Evolutionary conservation across 176 grass and related monocot genomes (phyloP), one percentile per base, ranked within the genome.

Genomic region (Rhynchospora tenuis): DNA sequence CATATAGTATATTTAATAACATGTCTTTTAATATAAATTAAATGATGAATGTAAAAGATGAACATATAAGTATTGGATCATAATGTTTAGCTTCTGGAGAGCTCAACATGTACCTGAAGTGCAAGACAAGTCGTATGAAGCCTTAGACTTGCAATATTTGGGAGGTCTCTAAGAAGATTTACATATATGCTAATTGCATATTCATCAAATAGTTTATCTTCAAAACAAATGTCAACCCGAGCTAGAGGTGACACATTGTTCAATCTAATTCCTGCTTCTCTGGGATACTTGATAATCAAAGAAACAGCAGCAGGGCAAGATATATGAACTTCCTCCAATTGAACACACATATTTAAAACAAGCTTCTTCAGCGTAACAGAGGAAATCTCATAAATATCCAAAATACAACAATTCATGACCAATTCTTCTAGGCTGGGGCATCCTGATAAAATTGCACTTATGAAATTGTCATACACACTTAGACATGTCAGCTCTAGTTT

Each of bases 261-360:
- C 66, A 70, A 70, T 45, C 31, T 70, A 70, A 70, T 70, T 44
- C 66, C 66, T 70, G 2, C 17, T 10, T 44, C 17, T n/a, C 66
- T 44, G 38, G 44, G 29, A 70, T 70, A 16, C 38, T 70, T 70
- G 44, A 70, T 70, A 33, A 15, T 31, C 66, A 70, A 70, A 70
- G 66, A 44, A 44, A 44, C 66, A 43, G 44, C 66, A 70, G 66
- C 66, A 20, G 38, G 66, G 66, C 33, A 45, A 45, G 33, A 70
- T 20, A 70, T 70, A 70, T 70, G 29, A 16, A 70, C 33, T 16
- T 70, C 66, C 5, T 33, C 3, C 33, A 70, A 42, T 70, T 44
- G 66, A 42, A 70, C 66, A 70, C 65, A 68, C 66, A 70, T 70
- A 70, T 70, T 10, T n/a, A 70, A 44, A 44, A 70, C 31, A 70